Evolutionary conservation across 306 rosid genomes (phyloP).

Genomic region (Neltuma alba): DNA sequence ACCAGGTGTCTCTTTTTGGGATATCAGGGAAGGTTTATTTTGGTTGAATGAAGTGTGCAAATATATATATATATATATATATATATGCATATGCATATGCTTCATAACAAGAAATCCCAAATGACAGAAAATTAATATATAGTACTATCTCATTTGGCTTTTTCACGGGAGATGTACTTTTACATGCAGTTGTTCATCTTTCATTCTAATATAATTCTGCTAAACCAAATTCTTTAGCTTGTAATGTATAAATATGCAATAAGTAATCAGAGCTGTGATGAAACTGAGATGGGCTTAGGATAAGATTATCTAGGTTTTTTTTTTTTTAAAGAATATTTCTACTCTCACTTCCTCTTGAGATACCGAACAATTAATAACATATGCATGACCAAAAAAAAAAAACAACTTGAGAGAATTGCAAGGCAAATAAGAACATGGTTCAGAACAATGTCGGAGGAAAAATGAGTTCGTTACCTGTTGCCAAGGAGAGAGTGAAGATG

Average conservation of each 20-base stretch:
- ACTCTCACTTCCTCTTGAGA: not conserved
- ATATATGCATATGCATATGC: too few species aligned
- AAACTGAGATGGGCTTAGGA: not conserved
- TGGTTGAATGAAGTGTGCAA: not conserved
- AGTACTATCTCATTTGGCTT: not conserved
- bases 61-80: too few species aligned
- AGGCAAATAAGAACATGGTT: not conserved
- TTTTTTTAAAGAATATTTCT: not conserved
- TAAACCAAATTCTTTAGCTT: not conserved
- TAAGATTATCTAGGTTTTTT: not conserved
- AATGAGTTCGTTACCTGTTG: slow-evolving; percentile 53
- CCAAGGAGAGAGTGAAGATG: slow-evolving; percentile 92
- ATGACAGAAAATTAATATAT: not conserved
- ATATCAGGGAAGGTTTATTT: too few species aligned
- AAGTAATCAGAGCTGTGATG: not conserved
- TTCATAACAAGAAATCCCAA: not conserved
- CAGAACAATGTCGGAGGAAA: not conserved
- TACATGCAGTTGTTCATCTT: too few species aligned
- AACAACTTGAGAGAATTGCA: not conserved
- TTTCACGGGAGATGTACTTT: not conserved
- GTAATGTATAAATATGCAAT: not conserved
- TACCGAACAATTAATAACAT: not conserved
- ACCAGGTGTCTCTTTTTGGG: not conserved
- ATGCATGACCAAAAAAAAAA: not conserved
- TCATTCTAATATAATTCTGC: not conserved